Evolutionary conservation across 2,329 filamentous ascomycete species (phyloP), one percentile per base, ranked within the genome.

Genomic region (Pseudogymnoascus pannorum): DNA sequence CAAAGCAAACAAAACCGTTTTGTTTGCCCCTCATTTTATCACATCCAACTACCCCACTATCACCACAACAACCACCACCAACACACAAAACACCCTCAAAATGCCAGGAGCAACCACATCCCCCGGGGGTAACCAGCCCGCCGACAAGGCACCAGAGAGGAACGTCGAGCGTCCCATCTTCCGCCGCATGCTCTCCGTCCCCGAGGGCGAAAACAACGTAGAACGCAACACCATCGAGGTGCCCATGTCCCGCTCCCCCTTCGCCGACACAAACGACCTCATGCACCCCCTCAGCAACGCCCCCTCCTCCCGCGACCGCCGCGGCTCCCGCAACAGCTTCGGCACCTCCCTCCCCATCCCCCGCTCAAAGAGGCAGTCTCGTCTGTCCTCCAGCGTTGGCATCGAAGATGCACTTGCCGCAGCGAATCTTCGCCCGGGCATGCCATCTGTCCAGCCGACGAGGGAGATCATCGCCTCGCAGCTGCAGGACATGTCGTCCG

Each of bases 251-350:
- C 77, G 86, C 66, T 88, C 84, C 60, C 82, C 86, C 60, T 83
- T 89, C 65, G 86, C 87, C 31, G 86, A 91, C 75, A 84, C 83
- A 24, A 75, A 81, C 48, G 79, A 81, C 66, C 87, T 86, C 75
- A 90, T 91, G 87, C 87, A 91, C 79, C 85, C 83, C 69, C 78
- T 91, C 69, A 88, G 85, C 69, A 75, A 86, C 51, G 78, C 81
- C 12, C 87, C 87, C 14, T 90, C 87, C 6, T 84, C 84, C 78
- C 85, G 79, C 73, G 84, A 88, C 66, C 79, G 87, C 64, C 77
- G 87, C 66, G 80, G 82, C 54, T 91, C 88, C 18, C 83, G 88
- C 65, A 91, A 91, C 81, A 91, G 87, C 16, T 91, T 91, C 71
- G 88, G 88, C 64, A 80, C 86, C 57, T 82, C 87, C 18, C 81